These are phyloP conservation scores for Scutellospora calospora DNA, from an alignment of 371 early-diverging fungal genomes.

Conservation along the genomic window DNA sequence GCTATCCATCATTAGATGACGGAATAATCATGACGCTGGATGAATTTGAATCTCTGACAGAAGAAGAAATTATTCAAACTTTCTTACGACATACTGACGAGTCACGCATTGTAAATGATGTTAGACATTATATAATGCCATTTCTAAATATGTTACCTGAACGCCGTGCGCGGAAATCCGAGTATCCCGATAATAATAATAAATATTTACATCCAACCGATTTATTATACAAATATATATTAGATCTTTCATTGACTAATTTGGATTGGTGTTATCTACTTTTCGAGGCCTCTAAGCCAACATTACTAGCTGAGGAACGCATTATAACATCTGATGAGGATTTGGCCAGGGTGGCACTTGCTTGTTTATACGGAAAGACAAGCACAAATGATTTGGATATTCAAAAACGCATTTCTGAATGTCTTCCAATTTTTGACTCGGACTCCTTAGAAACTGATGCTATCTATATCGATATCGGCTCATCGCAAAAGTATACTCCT, in stretches of 20 bases:
- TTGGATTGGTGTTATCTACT: constrained; percentile 65
- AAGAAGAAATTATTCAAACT: constrained; percentile 31
- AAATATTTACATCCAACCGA: constrained; percentile 24
- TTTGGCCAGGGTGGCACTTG: constrained; percentile 62
- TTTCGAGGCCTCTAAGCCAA: constrained; percentile 68
- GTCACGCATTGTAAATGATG: constrained; percentile 16
- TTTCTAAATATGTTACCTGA: constrained; percentile 31
- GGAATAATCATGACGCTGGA: constrained; percentile 23
- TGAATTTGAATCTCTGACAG: constrained; percentile 39
- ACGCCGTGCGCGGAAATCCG: constrained; percentile 30
- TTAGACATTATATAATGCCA: constrained; percentile 39
- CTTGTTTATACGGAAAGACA: constrained; percentile 63
- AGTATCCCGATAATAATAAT: constrained; percentile 35
- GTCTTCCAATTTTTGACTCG: constrained; percentile 69
- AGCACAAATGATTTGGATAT: constrained; percentile 56
- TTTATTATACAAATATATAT: constrained; percentile 58
- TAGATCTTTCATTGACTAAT: constrained; percentile 52
- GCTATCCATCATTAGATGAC: constrained; percentile 15
- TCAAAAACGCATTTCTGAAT: constrained; percentile 68
- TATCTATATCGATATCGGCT: neutral
- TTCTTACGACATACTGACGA: constrained; percentile 31
- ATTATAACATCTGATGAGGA: constrained; percentile 68
- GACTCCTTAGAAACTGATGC: constrained; percentile 46
- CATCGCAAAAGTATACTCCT: neutral
- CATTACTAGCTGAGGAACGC: constrained; percentile 60